phyloP scores from a whole-genome alignment of 257 asterid species.

The Ballota nigra region DNA sequence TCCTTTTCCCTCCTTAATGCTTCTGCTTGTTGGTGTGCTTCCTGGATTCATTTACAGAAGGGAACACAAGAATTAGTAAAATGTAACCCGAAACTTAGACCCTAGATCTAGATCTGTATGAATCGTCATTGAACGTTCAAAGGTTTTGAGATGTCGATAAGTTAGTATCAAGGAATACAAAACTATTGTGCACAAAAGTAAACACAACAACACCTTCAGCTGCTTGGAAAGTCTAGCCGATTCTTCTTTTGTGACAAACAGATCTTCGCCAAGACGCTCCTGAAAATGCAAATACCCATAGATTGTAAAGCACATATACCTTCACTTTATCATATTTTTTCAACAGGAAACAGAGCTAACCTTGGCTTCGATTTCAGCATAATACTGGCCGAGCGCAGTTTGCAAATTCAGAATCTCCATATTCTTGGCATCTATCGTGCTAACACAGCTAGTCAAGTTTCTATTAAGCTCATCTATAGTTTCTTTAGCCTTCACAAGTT shows the following conservation, averaged over 20 bases:
- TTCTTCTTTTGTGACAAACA: conserved; percentile 72
- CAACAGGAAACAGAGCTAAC: conserved; percentile 32
- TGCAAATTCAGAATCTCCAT: conserved; percentile 91
- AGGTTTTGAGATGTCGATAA: not conserved
- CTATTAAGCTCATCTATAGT: conserved; percentile 66
- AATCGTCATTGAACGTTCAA: not conserved
- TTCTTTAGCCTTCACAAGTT: conserved; percentile 72
- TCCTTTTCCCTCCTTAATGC: conserved; percentile 64
- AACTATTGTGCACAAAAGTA: conserved; percentile 2
- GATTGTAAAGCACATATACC: not conserved
- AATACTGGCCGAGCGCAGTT: conserved; percentile 98
- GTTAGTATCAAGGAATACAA: not conserved
- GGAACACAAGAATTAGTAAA: not conserved
- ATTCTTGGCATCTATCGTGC: conserved; percentile 78
- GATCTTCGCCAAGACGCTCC: conserved; percentile 89
- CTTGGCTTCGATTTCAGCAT: conserved; percentile 99
- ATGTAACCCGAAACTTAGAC: not conserved
- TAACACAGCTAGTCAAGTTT: conserved; percentile 60
- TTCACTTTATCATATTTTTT: conserved; percentile 21
- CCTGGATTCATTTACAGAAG: conserved; percentile 46
- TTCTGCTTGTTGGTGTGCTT: conserved; percentile 64
- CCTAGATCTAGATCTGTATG: not conserved
- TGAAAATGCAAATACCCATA: conserved; percentile 31
- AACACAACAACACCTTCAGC: conserved; percentile 55
- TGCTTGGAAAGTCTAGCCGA: conserved; percentile 55